Evolutionary conservation across 371 early-diverging fungal genomes (phyloP), one percentile per base, ranked within the genome.

Genomic region (Vairimorpha necatrix): DNA sequence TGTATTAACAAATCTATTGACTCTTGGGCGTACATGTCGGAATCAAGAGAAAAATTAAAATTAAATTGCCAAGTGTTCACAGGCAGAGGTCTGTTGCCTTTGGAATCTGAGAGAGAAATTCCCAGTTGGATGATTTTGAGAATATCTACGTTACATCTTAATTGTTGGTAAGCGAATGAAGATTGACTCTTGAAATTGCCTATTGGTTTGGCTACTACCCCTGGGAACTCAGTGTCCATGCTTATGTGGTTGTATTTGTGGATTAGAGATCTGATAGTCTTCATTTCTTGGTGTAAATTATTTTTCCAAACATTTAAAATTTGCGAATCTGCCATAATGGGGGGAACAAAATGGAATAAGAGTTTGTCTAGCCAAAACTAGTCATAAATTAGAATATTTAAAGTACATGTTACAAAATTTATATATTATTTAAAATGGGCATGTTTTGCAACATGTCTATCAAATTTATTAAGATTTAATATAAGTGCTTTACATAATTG

Each of bases 191-290:
- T 87, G 80, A 98, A 98, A 76, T 87, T 90, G 39, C 98, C 97
- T 47, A 96, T 91, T 11, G 99, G 99, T 79, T 96, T 88, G 11
- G 96, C 97, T 22, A 98, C 95, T 2, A 96, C 94, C 50, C 99
- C 99, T 53, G 99, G 99, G 80, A 98, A 98, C 85, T 98, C 99
- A 7, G 98, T 98, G 86, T 98, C 94, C 98, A 98, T 98, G 26
- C 96, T 88, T 30, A 97, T 87, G 86, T 93, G 95, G 36, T 91
- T 92, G 79, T 95, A 98, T 70, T 89, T 87, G 82, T 91, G 90
- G 20, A 97, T 90, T 28, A 93, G 85, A 78, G 90, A 89, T 65
- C 95, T 90, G 75, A 98, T 87, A 62, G 88, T 87, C 14, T 87
- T 89, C 90, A 98, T 92, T 86, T 96, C 97, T 67, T 90, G 89